phyloP scores from a whole-genome alignment of 192 early-diverging fungal species.

The Linnemannia schmuckeri region DNA sequence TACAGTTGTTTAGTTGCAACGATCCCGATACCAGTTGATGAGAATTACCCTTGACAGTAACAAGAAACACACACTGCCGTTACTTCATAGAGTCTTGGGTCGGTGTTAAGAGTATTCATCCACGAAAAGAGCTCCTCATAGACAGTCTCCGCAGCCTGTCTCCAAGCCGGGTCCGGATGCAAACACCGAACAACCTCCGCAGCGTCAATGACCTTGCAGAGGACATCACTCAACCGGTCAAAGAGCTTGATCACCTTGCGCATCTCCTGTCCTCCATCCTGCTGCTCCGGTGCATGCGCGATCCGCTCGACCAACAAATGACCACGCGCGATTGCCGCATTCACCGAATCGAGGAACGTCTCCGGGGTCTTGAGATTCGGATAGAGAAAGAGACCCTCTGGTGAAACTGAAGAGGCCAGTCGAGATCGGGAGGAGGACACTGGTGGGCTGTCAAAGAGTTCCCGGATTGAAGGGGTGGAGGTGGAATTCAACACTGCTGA shows the following conservation, averaged over 20 bases:
- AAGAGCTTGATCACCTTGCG: conserved; percentile 86
- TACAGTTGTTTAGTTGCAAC: not conserved
- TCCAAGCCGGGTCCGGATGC: conserved; percentile 82
- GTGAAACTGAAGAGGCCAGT: conserved; percentile 11
- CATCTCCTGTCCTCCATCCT: conserved; percentile 65
- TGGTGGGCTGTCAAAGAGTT: conserved; percentile 46
- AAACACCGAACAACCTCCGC: conserved; percentile 94
- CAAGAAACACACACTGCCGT: conserved; percentile 4
- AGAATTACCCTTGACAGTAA: not conserved
- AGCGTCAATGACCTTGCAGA: conserved; percentile 93
- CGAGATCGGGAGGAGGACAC: conserved; percentile 18
- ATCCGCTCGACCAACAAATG: conserved; percentile 68
- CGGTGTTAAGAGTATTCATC: conserved; percentile 95
- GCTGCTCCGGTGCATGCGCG: conserved; percentile 58
- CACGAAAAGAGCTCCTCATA: conserved; percentile 82
- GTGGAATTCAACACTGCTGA: not conserved
- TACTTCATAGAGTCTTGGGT: conserved; percentile 86
- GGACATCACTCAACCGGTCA: conserved; percentile 88
- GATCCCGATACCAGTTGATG: not conserved
- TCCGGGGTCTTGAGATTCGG: conserved; percentile 53
- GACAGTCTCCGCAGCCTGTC: conserved; percentile 81
- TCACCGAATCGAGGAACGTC: conserved; percentile 61
- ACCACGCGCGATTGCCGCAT: conserved; percentile 62
- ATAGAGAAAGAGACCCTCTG: conserved; percentile 59
- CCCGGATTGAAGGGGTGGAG: conserved; percentile 19